These are phyloP conservation scores for Pseudogymnoascus sp. DNA, from an alignment of 2,329 filamentous ascomycete genomes.

Conservation along the genomic window DNA sequence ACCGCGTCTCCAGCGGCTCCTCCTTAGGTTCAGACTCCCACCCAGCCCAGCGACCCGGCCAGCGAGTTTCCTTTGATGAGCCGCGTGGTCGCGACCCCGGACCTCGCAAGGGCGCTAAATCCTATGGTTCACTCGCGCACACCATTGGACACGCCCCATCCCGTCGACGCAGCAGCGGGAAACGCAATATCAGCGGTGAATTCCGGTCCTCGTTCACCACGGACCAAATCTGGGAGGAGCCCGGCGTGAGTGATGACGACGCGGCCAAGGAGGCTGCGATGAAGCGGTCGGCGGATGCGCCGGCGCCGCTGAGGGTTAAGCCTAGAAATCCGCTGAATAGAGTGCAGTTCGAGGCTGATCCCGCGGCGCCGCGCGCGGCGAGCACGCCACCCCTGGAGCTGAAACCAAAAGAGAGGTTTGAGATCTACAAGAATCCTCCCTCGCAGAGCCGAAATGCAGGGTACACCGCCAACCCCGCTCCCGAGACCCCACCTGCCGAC, in stretches of 20 bases:
- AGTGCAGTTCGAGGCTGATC: conserved; percentile 40
- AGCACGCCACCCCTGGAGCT: conserved; percentile 35
- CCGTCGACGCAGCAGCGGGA: conserved; percentile 55
- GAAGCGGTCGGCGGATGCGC: conserved; percentile 23
- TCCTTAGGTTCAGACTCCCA: conserved; percentile 7
- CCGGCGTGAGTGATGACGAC: conserved; percentile 39
- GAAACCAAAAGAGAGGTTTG: conserved; percentile 40
- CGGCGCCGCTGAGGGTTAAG: conserved; percentile 46
- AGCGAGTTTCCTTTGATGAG: not conserved
- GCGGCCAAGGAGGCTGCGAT: conserved; percentile 19
- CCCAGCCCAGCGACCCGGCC: not conserved
- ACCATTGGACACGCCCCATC: conserved; percentile 32
- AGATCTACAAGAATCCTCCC: conserved; percentile 79
- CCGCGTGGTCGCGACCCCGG: not conserved
- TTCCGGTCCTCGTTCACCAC: conserved; percentile 56
- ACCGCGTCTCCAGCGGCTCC: conserved; percentile 26
- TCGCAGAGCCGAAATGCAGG: conserved; percentile 72
- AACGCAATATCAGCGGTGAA: conserved; percentile 63
- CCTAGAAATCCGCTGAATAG: conserved; percentile 57
- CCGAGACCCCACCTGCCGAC: conserved; percentile 29
- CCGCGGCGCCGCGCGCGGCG: not conserved
- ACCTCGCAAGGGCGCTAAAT: not conserved
- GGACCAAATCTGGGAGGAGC: conserved; percentile 85
- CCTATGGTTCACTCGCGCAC: conserved; percentile 37
- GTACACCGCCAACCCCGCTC: conserved; percentile 58